Conservation (phyloP, 1,139 yeast species). For the Yamadazyma conglobata region DNA sequence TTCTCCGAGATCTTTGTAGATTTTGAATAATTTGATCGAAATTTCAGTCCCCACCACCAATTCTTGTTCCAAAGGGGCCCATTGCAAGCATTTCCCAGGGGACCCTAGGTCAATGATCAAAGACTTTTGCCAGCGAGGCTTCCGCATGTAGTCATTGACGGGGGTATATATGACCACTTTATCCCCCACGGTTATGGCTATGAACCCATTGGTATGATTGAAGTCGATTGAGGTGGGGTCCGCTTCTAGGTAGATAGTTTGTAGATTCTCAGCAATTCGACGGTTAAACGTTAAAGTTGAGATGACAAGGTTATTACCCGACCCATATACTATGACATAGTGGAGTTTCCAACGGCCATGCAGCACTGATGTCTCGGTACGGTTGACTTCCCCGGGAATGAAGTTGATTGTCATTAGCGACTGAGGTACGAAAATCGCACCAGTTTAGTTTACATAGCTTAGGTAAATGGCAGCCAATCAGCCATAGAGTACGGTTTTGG, state of each 20-base stretch:
- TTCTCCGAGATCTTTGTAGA: constrained; percentile 45
- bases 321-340: constrained; percentile 69
- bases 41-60: constrained; percentile 56
- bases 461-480: no score
- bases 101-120: constrained; percentile 28
- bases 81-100: constrained; percentile 50
- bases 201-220: constrained; percentile 53
- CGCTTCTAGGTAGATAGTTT: constrained; percentile 66
- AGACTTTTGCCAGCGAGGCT: constrained; percentile 48
- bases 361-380: constrained; percentile 50
- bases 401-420: constrained; percentile 65
- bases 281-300: constrained; percentile 10
- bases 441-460: no score
- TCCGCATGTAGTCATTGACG: constrained; percentile 38
- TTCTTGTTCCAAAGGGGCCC: constrained; percentile 63
- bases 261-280: constrained; percentile 43
- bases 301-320: constrained; percentile 79
- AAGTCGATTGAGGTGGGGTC: constrained; percentile 70
- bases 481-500: no score
- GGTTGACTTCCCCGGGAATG: constrained; percentile 83
- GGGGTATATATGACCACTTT: constrained; percentile 41
- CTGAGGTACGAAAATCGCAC: not conserved
- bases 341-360: constrained; percentile 69
- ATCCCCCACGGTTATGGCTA: constrained; percentile 43
- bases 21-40: constrained; percentile 51